phyloP scores from a whole-genome alignment of 1,284 basidiomycete species.

The Microbotryomycetes sp. region DNA sequence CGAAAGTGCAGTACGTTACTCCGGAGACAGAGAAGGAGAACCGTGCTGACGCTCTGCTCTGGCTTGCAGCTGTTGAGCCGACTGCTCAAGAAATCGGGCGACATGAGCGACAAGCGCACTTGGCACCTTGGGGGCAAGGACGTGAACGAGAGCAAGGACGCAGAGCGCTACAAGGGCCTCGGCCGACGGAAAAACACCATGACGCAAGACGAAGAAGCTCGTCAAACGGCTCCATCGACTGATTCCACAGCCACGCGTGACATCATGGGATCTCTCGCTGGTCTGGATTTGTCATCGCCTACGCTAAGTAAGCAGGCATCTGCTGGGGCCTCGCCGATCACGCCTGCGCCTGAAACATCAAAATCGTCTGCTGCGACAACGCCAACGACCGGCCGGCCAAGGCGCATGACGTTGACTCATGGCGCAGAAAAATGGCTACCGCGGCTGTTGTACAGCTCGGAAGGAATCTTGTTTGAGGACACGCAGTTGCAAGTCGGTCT shows the following conservation, averaged over 20 bases:
- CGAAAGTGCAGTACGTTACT: constrained; percentile 62
- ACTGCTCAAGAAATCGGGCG: constrained; percentile 28
- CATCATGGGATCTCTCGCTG: constrained; percentile 68
- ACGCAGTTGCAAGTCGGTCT: constrained; percentile 89
- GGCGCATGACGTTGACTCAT: constrained; percentile 32
- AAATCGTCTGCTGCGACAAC: constrained; percentile 7
- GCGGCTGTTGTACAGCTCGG: constrained; percentile 67
- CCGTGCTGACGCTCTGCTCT: neutral
- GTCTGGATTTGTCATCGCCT: constrained; percentile 60
- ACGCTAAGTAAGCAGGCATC: neutral
- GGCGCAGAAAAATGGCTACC: constrained; percentile 64
- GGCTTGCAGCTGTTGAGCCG: constrained; percentile 20
- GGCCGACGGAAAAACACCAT: constrained; percentile 38
- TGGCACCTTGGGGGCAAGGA: constrained; percentile 95
- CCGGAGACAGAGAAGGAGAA: too few species aligned
- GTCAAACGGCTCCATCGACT: neutral
- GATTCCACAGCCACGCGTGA: constrained; percentile 40
- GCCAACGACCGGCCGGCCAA: constrained; percentile 15
- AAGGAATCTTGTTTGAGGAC: constrained; percentile 94
- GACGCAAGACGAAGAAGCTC: constrained; percentile 1
- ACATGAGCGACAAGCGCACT: constrained; percentile 73
- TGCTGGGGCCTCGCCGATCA: constrained; percentile 2
- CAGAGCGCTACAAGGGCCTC: constrained; percentile 51
- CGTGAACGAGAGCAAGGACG: constrained; percentile 66
- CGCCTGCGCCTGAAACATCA: constrained; percentile 44